These are phyloP conservation scores for Pinus taeda DNA, from an alignment of 75 land plant genomes.

Conservation along the genomic window DNA sequence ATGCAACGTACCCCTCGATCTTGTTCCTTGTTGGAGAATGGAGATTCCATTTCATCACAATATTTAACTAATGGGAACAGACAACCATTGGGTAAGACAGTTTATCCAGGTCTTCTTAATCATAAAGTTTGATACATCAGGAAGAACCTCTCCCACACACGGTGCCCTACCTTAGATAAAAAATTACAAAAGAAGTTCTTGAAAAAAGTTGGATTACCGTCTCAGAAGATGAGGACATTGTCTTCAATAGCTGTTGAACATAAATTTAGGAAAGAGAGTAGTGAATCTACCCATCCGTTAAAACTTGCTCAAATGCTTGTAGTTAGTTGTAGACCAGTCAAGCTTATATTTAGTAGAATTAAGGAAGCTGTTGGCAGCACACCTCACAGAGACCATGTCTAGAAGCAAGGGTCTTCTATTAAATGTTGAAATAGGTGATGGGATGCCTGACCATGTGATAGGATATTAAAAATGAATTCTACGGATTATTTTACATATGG, in stretches of 20 bases:
- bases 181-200: conserved; percentile 25
- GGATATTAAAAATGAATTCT: no score
- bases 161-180: conserved; percentile 17
- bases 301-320: conserved; percentile 11
- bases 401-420: no score
- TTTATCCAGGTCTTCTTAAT: conserved; percentile 6
- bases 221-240: conserved; percentile 57
- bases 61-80: conserved; percentile 1
- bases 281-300: not conserved
- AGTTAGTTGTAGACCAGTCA: conserved; percentile 71
- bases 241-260: conserved; percentile 61
- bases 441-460: no score
- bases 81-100: not conserved
- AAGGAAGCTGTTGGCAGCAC: conserved; percentile 10
- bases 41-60: not conserved
- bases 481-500: no score
- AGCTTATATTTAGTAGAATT: conserved; percentile 64
- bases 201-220: conserved; percentile 52
- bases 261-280: conserved; percentile 7
- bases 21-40: conserved; percentile 14
- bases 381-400: no score
- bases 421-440: no score
- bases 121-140: conserved; percentile 15
- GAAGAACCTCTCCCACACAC: conserved; percentile 15
- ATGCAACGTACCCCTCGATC: conserved; percentile 57